phyloP scores from a whole-genome alignment of 257 asterid species.

The Rauvolfia tetraphylla region DNA sequence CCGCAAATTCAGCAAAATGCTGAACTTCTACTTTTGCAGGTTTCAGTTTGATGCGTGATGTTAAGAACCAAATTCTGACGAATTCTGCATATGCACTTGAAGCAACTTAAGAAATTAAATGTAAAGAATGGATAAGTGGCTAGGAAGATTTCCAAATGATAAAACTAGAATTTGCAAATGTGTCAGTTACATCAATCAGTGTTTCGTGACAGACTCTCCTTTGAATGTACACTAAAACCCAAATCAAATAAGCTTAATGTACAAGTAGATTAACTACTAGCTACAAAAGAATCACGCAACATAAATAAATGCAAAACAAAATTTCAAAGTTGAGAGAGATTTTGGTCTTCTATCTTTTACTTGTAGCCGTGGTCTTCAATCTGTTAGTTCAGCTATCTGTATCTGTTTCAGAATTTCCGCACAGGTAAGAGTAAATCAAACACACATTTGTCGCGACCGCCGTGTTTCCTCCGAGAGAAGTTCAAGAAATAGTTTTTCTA shows the following conservation, averaged over 20 bases:
- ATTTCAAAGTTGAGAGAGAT: conserved; percentile 20
- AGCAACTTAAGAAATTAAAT: neutral
- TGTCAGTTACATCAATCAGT: neutral
- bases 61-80: neutral
- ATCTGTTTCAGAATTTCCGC: conserved; percentile 9
- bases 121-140: neutral
- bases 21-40: neutral
- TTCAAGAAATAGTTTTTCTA: conserved; percentile 48
- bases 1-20: neutral
- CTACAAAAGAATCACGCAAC: conserved; percentile 7
- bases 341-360: conserved; percentile 7
- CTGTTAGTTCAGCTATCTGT: neutral
- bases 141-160: neutral
- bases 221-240: neutral
- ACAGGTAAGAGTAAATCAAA: conserved; percentile 18
- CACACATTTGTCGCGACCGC: conserved; percentile 39
- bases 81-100: no score
- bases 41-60: neutral
- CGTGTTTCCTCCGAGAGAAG: conserved; percentile 37
- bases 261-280: conserved; percentile 5
- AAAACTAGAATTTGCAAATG: neutral
- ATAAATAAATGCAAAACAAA: neutral
- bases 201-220: neutral
- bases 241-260: neutral
- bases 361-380: neutral